These are phyloP conservation scores for Penicillium sp. DNA, from an alignment of 2,329 filamentous ascomycete genomes.

Conservation along the genomic window DNA sequence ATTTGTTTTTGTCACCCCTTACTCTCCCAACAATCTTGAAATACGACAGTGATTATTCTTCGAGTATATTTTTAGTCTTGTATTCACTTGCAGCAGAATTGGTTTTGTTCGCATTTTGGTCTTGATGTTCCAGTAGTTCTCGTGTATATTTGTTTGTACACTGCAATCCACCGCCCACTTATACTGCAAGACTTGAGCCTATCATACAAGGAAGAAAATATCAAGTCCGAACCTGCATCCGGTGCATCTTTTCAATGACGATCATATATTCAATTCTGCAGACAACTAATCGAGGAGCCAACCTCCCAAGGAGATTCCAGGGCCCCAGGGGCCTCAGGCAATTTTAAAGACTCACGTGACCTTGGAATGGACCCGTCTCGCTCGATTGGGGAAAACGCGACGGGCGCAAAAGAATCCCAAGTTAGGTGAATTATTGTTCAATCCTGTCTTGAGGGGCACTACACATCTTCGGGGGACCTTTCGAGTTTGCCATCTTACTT, in stretches of 20 bases:
- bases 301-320: neutral
- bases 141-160: conserved; percentile 20
- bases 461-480: neutral
- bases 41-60: neutral
- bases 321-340: conserved; percentile 14
- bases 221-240: neutral
- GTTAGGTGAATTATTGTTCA: conserved; percentile 10
- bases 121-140: conserved; percentile 18
- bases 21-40: conserved; percentile 15
- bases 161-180: conserved; percentile 1
- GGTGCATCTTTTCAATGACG: neutral
- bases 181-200: conserved; percentile 16
- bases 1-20: conserved; percentile 20
- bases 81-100: conserved; percentile 20
- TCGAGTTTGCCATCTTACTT: neutral
- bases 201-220: conserved; percentile 11
- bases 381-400: conserved; percentile 39
- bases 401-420: conserved; percentile 31
- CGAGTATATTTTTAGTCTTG: conserved; percentile 3
- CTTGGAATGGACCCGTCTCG: conserved; percentile 32
- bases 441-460: neutral
- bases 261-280: no score
- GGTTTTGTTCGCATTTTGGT: conserved; percentile 26
- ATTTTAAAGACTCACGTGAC: conserved; percentile 31
- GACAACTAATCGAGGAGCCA: no score